Conservation (phyloP, 2,329 filamentous ascomycete genomes). For the Colletotrichum sublineola region DNA sequence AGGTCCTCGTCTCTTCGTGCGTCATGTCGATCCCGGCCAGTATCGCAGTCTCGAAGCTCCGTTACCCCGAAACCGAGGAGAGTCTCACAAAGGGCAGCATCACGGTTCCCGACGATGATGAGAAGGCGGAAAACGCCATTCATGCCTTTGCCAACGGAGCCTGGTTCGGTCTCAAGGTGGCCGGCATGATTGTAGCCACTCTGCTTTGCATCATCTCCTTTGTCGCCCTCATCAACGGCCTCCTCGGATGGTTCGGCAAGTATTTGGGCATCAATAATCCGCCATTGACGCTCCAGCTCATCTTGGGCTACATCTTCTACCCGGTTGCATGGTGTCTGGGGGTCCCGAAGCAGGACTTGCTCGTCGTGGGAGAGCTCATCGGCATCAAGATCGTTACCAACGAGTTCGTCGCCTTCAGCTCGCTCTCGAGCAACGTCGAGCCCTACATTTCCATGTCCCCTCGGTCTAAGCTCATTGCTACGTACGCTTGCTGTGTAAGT, state of each 20-base stretch:
- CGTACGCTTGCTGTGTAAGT: conserved; percentile 37
- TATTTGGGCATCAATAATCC: conserved; percentile 74
- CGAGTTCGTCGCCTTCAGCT: conserved; percentile 35
- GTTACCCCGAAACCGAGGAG: conserved; percentile 80
- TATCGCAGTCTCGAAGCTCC: conserved; percentile 77
- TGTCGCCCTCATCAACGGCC: conserved; percentile 74
- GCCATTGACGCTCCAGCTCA: conserved; percentile 73
- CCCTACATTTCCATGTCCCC: conserved; percentile 38
- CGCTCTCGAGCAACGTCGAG: conserved; percentile 31
- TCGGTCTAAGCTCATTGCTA: conserved; percentile 33
- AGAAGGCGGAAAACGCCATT: conserved; percentile 73
- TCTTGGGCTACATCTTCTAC: conserved; percentile 80
- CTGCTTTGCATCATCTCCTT: conserved; percentile 81
- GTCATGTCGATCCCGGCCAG: conserved; percentile 85
- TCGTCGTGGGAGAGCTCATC: conserved; percentile 32
- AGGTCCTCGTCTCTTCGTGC: conserved; percentile 79
- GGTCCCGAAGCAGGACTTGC: conserved; percentile 55
- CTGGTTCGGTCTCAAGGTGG: conserved; percentile 82
- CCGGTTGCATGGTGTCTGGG: conserved; percentile 79
- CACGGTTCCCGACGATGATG: conserved; percentile 75
- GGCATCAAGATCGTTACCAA: conserved; percentile 37
- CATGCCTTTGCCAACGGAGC: conserved; percentile 82
- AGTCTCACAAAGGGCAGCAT: conserved; percentile 77
- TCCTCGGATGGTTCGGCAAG: conserved; percentile 80
- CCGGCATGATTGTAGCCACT: conserved; percentile 79